Conservation (phyloP, 768 basidiomycete genomes). For the Phylloporus sp. region DNA sequence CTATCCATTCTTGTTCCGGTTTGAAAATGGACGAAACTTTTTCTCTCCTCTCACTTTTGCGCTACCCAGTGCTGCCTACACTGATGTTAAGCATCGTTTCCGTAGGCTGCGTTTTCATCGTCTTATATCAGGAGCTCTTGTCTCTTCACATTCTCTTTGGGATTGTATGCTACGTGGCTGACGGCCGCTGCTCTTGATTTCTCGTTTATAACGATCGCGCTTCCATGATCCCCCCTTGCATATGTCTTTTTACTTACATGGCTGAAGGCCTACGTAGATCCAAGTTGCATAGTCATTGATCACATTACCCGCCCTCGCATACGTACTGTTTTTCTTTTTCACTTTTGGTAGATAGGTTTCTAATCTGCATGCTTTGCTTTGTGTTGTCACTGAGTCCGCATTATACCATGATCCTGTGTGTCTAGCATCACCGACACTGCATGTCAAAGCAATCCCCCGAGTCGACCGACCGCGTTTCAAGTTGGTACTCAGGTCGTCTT, state of each 20-base stretch:
- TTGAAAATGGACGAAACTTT: slow-evolving; percentile 9
- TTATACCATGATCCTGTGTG: too few species aligned
- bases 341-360: slow-evolving; percentile 12
- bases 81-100: slow-evolving; percentile 26
- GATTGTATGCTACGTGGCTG: slow-evolving; percentile 24
- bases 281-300: slow-evolving; percentile 16
- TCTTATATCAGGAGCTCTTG: slow-evolving; percentile 7
- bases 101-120: slow-evolving; percentile 3
- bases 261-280: slow-evolving; percentile 34
- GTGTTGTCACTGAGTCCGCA: background rate
- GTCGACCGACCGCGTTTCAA: too few species aligned
- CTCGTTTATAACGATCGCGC: slow-evolving; percentile 5
- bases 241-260: slow-evolving; percentile 28
- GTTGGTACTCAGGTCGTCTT: too few species aligned
- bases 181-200: slow-evolving; percentile 26
- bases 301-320: slow-evolving; percentile 19
- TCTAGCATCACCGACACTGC: too few species aligned
- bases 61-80: slow-evolving; percentile 15
- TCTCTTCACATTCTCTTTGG: slow-evolving; percentile 11
- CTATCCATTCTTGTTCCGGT: slow-evolving; percentile 6
- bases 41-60: slow-evolving; percentile 12
- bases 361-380: slow-evolving; percentile 20
- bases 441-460: too few species aligned
- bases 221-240: slow-evolving; percentile 14
- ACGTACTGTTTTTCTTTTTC: slow-evolving; percentile 16